Base-by-base conservation (phyloP, 805 yeast genomes). In the Ogataea nakhonphanomensis region DNA sequence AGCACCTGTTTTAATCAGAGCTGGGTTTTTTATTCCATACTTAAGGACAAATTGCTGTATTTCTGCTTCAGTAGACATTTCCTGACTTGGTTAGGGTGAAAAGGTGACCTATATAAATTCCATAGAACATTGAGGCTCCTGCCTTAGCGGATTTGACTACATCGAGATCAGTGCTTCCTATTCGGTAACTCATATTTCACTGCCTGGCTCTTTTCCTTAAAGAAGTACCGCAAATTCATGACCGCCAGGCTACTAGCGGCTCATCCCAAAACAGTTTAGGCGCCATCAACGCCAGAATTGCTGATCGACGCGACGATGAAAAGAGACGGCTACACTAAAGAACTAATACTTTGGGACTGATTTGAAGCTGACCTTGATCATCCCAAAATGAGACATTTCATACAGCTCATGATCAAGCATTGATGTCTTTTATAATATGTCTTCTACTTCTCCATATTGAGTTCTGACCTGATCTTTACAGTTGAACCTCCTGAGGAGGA, bases 1-100 rank as follows among this genome's bases (percentile, higher is more conserved):
- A 3, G 83, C 83, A 37, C 77, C 73, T n/a, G 79, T 73, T 57
- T 70, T 68, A 43, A 83, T 48, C 26, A 84, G 66, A n/a, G 69
- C 67, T 17, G 65, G 62, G 55, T 79, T 78, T 37, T 69, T 68
- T 43, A 63, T 62, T 14, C 59, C 60, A 39, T 53, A 60, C 40
- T 59, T 61, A 14, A 41, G 44, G 8, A 64, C 66, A 40, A 62
- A 53, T 26, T 49, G 41, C 21, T 48, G 27, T 22, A 60, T 49
- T 33, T 57, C 59, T 24, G 43, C 43, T 13, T 43, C 33, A 5
- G 58, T 33, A 8, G 65, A 61, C 64, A 60, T 60, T 3, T 44
- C 4, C 15, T 15, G 14, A n/a, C 11, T 25, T 25, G 25, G 25
- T 24, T 10, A 25, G 27, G 27, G 5, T 25, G 12, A 10, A 10